These are phyloP conservation scores for Talaromyces marneffei DNA, from an alignment of 2,329 filamentous ascomycete genomes.

Conservation along the genomic window DNA sequence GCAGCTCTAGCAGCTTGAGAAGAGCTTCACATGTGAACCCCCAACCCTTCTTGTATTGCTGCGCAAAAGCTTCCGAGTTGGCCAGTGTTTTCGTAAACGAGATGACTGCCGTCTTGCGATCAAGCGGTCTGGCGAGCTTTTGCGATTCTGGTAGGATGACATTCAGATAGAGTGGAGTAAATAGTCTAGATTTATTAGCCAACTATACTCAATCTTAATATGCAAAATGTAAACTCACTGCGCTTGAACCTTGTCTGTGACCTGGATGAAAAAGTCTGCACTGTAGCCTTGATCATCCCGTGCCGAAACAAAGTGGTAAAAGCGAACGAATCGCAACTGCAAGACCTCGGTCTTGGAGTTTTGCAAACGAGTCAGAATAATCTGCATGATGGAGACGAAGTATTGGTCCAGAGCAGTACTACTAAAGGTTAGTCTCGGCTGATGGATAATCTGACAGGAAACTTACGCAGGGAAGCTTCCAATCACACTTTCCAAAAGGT, in stretches of 20 bases:
- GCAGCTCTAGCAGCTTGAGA: slow-evolving; percentile 81
- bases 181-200: slow-evolving; percentile 49
- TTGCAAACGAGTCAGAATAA: slow-evolving; percentile 69
- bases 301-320: slow-evolving; percentile 88
- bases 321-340: slow-evolving; percentile 79
- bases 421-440: slow-evolving; percentile 10
- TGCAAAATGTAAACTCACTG: slow-evolving; percentile 40
- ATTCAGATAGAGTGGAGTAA: slow-evolving; percentile 75
- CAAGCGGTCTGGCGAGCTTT: slow-evolving; percentile 77
- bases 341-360: slow-evolving; percentile 76
- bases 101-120: slow-evolving; percentile 89
- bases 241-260: slow-evolving; percentile 74
- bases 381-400: slow-evolving; percentile 70
- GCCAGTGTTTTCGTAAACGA: slow-evolving; percentile 89
- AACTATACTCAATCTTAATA: neutral
- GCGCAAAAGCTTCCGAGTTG: slow-evolving; percentile 76
- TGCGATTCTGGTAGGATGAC: slow-evolving; percentile 86
- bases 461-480: slow-evolving; percentile 66
- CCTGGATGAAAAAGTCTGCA: slow-evolving; percentile 81
- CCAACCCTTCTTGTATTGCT: slow-evolving; percentile 84
- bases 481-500: slow-evolving; percentile 77
- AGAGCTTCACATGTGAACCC: slow-evolving; percentile 82
- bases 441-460: neutral
- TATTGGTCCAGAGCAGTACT: slow-evolving; percentile 65
- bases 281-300: slow-evolving; percentile 75